Conservation (phyloP, 768 basidiomycete genomes). For the Mycena galericulata region DNA sequence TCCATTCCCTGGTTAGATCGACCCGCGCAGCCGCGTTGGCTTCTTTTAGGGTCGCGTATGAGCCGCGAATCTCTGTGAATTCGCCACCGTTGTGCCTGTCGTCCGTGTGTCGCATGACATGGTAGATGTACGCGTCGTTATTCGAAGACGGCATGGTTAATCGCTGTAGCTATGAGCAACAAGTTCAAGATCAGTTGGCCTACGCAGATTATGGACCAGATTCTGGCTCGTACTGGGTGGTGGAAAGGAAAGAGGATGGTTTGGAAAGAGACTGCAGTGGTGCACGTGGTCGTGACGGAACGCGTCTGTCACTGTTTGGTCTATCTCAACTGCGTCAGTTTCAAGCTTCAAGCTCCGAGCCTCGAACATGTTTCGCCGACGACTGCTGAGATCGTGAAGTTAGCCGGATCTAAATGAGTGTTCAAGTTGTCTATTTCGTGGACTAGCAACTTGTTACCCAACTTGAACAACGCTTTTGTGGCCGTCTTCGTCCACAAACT, state of each 20-base stretch:
- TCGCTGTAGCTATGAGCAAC: not conserved
- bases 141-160: not conserved
- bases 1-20: too few species aligned
- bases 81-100: not conserved
- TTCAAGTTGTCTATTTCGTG: too few species aligned
- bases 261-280: too few species aligned
- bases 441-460: too few species aligned
- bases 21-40: conserved; percentile 11
- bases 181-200: too few species aligned
- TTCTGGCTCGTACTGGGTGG: too few species aligned
- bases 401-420: too few species aligned
- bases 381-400: too few species aligned
- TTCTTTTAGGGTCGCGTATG: conserved; percentile 1
- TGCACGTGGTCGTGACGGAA: not conserved
- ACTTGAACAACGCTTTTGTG: too few species aligned
- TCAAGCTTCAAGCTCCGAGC: not conserved
- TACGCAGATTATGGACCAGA: not conserved
- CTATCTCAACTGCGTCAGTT: too few species aligned
- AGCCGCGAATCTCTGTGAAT: conserved; percentile 13
- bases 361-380: not conserved
- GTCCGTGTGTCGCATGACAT: conserved; percentile 7
- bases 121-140: conserved; percentile 6
- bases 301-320: not conserved
- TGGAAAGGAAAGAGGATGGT: too few species aligned
- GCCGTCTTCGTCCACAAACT: too few species aligned